Evolutionary conservation across 371 early-diverging fungal species (phyloP).

Genomic region (Actinomortierella ambigua): DNA sequence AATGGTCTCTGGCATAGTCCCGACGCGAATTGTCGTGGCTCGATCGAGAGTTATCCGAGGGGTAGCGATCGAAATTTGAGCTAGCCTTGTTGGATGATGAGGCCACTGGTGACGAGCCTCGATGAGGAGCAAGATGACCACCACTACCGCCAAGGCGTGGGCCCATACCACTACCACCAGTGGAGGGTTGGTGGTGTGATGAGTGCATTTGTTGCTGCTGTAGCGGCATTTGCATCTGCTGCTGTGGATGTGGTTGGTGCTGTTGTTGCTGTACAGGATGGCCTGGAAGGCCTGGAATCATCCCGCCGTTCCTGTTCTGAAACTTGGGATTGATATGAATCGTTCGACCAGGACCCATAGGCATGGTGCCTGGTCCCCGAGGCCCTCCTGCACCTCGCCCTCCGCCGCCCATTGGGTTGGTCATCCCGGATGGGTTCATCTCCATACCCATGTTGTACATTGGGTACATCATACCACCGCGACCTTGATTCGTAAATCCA

Average conservation of each 20-base stretch:
- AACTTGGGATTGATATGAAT: constrained; percentile 46
- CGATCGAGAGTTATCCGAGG: too few species aligned
- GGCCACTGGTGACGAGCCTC: too few species aligned
- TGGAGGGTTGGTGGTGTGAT: too few species aligned
- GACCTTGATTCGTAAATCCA: constrained; percentile 27
- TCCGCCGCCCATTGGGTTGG: constrained; percentile 2
- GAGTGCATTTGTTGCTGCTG: too few species aligned
- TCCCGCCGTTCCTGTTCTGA: constrained; percentile 27
- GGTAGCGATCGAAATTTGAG: too few species aligned
- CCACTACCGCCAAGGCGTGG: too few species aligned
- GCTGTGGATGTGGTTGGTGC: constrained; percentile 7
- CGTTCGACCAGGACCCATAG: constrained; percentile 14
- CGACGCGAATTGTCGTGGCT: too few species aligned
- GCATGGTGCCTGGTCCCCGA: constrained; percentile 11
- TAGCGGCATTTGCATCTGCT: background rate
- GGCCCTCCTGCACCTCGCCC: constrained; percentile 12
- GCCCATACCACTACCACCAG: too few species aligned
- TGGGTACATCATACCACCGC: constrained; percentile 8
- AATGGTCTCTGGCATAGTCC: too few species aligned
- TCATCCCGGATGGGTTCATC: constrained; percentile 5
- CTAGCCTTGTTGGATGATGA: too few species aligned
- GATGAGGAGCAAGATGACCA: too few species aligned
- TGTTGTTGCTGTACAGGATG: constrained; percentile 9
- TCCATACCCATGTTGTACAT: constrained; percentile 13
- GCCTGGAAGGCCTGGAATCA: constrained; percentile 11